A percentile compares a stretch with the other conserved stretches of the same genome.
These are phyloP conservation scores for Dictyostelium discoideum DNA, from an alignment of 78 protist genomes.

Conservation along the genomic window dicty_2.7 NC_007088.5:3875501-3876000, in stretches of 20 bases:
- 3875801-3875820: conserved; percentile 59
- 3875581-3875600: not conserved
- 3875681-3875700: conserved; percentile 89
- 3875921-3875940: conserved; percentile 26
- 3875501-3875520: not conserved
- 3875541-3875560: conserved; percentile 12
- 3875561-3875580: not conserved
- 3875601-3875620: not conserved
- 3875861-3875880: conserved; percentile 22
- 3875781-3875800: conserved; percentile 90
- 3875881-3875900: conserved; percentile 84
- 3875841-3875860: conserved; percentile 45
- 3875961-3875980: conserved; percentile 49
- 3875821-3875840: conserved; percentile 81
- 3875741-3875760: conserved; percentile 90
- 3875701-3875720: conserved; percentile 92
- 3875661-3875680: conserved; percentile 85
- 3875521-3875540: not conserved
- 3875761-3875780: conserved; percentile 34
- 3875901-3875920: conserved; percentile 83
- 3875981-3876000: conserved; percentile 4
- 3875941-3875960: conserved; percentile 70
- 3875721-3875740: conserved; percentile 97
- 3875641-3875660: conserved; percentile 88
- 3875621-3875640: conserved; percentile 88